Evolutionary conservation across 345 rosid species (phyloP).

Genomic region (Populus alba): DNA sequence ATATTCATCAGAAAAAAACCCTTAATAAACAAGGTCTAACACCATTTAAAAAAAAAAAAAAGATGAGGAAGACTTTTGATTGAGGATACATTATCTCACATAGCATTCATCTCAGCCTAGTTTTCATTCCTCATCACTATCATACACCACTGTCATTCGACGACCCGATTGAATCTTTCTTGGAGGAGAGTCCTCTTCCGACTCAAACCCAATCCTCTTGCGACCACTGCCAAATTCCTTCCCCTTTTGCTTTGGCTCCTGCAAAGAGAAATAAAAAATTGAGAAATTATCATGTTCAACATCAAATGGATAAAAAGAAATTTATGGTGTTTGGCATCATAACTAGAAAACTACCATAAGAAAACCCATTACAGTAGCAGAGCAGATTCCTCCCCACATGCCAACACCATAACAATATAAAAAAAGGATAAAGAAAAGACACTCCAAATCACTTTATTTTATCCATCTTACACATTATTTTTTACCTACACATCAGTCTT

Average conservation of each 20-base stretch:
- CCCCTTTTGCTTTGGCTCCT: constrained; percentile 61
- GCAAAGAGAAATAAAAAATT: constrained; percentile 1
- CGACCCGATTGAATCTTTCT: constrained; percentile 73
- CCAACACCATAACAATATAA: not conserved
- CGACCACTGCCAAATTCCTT: constrained; percentile 51
- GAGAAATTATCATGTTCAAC: not conserved
- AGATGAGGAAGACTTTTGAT: no score
- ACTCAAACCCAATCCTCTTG: constrained; percentile 77
- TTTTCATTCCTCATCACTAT: constrained; percentile 78
- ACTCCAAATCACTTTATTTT: not conserved
- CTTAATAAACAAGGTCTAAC: no score
- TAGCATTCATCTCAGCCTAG: not conserved
- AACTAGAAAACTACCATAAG: not conserved
- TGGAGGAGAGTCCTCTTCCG: constrained; percentile 86
- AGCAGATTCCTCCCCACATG: not conserved
- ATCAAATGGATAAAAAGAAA: no score
- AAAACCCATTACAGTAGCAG: not conserved
- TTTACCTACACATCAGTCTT: no score
- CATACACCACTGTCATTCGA: constrained; percentile 80
- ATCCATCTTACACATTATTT: not conserved
- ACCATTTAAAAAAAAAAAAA: no score
- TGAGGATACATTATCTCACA: no score
- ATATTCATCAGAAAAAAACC: no score
- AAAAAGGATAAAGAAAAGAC: not conserved
- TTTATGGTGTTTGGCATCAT: no score